A percentile compares a stretch with the other conserved stretches of the same genome.
Conservation (phyloP, 805 yeast species). For the Candida krabiensis region DNA sequence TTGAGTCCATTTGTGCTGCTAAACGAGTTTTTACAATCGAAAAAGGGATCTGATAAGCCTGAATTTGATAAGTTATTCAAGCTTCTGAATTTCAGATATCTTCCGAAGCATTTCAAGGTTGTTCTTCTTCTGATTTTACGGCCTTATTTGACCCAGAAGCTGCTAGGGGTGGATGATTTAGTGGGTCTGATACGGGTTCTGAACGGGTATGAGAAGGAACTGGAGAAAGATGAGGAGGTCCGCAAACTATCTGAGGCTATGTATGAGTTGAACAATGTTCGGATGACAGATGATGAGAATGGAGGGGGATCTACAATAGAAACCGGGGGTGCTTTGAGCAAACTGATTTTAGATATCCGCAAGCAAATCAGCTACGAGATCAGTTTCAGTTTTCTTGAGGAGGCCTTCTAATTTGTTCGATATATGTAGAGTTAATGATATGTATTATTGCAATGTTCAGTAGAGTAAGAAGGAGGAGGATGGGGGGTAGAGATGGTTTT, state of each 20-base stretch:
- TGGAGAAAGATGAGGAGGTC: slow-evolving; percentile 12
- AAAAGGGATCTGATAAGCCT: slow-evolving; percentile 22
- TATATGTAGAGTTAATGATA: slow-evolving; percentile 4
- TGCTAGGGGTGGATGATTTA: slow-evolving; percentile 22
- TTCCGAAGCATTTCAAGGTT: slow-evolving; percentile 52
- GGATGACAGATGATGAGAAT: neutral
- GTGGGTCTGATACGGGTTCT: slow-evolving; percentile 25
- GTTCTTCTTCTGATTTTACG: slow-evolving; percentile 49
- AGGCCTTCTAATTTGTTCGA: neutral
- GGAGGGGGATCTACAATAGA: slow-evolving; percentile 21
- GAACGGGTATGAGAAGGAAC: slow-evolving; percentile 22
- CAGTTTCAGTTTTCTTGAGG: slow-evolving; percentile 28
- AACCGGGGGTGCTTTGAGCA: slow-evolving; percentile 13
- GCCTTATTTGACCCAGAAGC: slow-evolving; percentile 29
- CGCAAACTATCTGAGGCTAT: slow-evolving; percentile 13
- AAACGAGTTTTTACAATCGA: slow-evolving; percentile 44
- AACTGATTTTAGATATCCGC: slow-evolving; percentile 23
- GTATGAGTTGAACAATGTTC: slow-evolving; percentile 20
- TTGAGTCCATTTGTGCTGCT: slow-evolving; percentile 71
- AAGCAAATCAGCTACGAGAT: slow-evolving; percentile 27
- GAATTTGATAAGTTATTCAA: slow-evolving; percentile 33
- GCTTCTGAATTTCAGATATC: slow-evolving; percentile 49
- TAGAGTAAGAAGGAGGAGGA: no score
- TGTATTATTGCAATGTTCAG: no score
- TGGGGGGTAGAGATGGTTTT: no score